These are phyloP conservation scores for Craspedostauros australis DNA, from an alignment of 108 stramenopile genomes.

Conservation along the genomic window DNA sequence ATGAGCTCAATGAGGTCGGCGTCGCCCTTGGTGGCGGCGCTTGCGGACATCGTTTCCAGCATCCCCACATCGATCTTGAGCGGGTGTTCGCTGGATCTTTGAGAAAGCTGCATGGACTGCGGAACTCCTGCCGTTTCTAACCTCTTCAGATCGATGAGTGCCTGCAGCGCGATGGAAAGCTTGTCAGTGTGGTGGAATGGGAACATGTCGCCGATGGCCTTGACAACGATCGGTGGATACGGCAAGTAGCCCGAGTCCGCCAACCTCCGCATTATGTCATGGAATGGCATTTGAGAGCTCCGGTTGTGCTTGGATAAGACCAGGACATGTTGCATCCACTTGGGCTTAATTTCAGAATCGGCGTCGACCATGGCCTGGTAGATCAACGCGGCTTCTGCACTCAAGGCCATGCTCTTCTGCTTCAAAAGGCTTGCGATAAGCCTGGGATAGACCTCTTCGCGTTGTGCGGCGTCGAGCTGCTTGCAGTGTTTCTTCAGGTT, in stretches of 20 bases:
- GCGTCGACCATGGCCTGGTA: conserved; percentile 26
- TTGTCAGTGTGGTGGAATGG: conserved; percentile 28
- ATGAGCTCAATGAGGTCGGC: conserved; percentile 42
- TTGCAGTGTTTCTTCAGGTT: conserved; percentile 15
- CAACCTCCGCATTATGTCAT: conserved; percentile 25
- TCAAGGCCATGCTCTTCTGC: conserved; percentile 18
- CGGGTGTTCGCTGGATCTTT: conserved; percentile 4
- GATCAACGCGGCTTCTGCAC: conserved; percentile 8
- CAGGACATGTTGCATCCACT: conserved; percentile 24
- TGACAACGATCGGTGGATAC: conserved; percentile 10
- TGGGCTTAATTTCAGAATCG: conserved; percentile 8
- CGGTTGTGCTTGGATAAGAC: conserved; percentile 31
- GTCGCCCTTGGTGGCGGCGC: conserved; percentile 30
- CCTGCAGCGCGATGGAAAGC: conserved; percentile 14
- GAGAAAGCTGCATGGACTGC: too few relatives aligned
- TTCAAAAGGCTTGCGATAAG: conserved; percentile 15
- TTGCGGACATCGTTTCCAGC: conserved; percentile 48
- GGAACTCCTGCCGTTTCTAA: background rate
- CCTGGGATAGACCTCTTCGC: conserved; percentile 15
- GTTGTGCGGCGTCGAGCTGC: conserved; percentile 2
- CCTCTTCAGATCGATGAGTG: conserved; percentile 13
- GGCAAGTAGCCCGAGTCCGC: conserved; percentile 1
- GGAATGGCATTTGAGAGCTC: conserved; percentile 31
- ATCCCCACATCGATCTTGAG: conserved; percentile 34
- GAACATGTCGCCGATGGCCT: conserved; percentile 39